Conservation (phyloP, 2,329 filamentous ascomycete species). For the Blastomyces gilchristii region DNA sequence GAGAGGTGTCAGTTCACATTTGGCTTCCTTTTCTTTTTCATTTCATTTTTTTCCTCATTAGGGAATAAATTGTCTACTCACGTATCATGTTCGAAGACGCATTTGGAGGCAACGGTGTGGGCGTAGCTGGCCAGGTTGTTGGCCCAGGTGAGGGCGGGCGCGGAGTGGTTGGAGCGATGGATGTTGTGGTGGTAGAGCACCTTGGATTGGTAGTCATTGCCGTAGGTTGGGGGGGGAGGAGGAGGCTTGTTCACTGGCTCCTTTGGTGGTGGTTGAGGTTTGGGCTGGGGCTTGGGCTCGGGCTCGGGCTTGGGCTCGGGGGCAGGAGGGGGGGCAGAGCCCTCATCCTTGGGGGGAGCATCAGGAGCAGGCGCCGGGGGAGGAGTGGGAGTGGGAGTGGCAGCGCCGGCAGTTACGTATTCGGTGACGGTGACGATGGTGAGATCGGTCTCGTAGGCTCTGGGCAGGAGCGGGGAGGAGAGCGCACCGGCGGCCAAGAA, state of each 20-base stretch:
- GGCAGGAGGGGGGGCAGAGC: background rate
- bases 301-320: no score
- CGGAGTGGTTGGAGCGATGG: slow-evolving; percentile 74
- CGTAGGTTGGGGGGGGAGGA: slow-evolving; percentile 6
- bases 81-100: slow-evolving; percentile 67
- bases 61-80: slow-evolving; percentile 38
- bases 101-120: slow-evolving; percentile 51
- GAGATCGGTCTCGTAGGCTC: slow-evolving; percentile 29
- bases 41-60: background rate
- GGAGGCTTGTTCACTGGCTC: background rate
- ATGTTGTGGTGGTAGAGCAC: slow-evolving; percentile 68
- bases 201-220: slow-evolving; percentile 24
- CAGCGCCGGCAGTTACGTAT: slow-evolving; percentile 22
- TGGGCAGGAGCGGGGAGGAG: slow-evolving; percentile 28
- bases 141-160: slow-evolving; percentile 55
- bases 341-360: background rate
- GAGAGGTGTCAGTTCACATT: background rate
- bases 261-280: slow-evolving; percentile 5
- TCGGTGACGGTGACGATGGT: slow-evolving; percentile 29
- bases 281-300: background rate
- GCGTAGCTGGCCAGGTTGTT: slow-evolving; percentile 54
- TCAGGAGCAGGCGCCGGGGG: background rate
- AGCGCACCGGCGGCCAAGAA: slow-evolving; percentile 28
- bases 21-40: background rate
- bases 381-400: slow-evolving; percentile 5